Evolutionary conservation across 768 basidiomycete genomes (phyloP), one percentile per base, ranked within the genome.

Genomic region (Phallus indusiatus): DNA sequence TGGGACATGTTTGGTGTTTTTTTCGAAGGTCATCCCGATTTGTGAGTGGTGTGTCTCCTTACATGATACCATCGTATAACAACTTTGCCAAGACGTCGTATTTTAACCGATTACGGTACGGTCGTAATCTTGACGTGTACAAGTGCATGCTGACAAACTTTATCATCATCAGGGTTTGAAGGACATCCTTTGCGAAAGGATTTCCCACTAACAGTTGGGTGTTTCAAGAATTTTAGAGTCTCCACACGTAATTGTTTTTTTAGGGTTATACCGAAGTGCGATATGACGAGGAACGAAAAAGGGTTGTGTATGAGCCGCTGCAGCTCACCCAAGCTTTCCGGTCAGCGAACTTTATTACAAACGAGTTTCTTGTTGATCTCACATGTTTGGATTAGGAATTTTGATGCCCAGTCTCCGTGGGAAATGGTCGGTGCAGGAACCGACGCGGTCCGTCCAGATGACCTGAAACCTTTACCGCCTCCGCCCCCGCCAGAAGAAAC

Each of bases 1-100:
- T 99, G 95, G 94, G 96, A 99, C 75, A 80, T 99, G 72, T 99
- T 78, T 68, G 96, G 96, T 49, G 88, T 99, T 51, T 96, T 93
- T 79, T 99, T 99, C 78, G 83, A 83, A 62, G 88, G 84, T 53
- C 96, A 99, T 73, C 96, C 96, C 20, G 96, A 99, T 72, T 80
- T 99, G 88, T 94, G 69, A 66, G 90, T 81, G 28, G 28, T 28
- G 17, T 34, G 49, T 20, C 61, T 48, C 18, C 47, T 28, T 36
- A 34, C 17, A 47, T 58, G 17, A 48, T 51, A 8, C 17, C 47
- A 42, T 34, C 21, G 24, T 21, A 54, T 60, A 42, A 37, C 12
- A 16, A 1, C 16, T 59, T 46, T 12, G 53, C 60, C 16, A 53
- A 94, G 92, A 28, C 94, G 96, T 62, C 90, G 96, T 56, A 94